Conservation (phyloP, 495 filamentous ascomycete genomes). For the Lasiosphaeria ovina region DNA sequence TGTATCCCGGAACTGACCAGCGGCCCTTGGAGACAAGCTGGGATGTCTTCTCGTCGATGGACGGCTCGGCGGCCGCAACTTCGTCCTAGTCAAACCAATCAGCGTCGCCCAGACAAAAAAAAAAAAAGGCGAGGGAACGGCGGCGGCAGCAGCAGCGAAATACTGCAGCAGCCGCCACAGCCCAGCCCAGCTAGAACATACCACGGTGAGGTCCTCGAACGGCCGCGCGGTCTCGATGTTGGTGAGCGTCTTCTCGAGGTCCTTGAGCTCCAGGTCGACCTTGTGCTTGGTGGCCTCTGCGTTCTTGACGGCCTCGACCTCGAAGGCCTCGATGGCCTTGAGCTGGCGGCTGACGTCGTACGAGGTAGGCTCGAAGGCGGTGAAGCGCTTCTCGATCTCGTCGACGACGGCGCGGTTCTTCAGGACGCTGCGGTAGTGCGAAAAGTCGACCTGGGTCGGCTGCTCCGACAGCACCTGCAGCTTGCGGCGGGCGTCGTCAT, state of each 20-base stretch:
- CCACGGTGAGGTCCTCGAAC: conserved; percentile 96
- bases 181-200: conserved; percentile 45
- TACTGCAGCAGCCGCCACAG: neutral
- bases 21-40: conserved; percentile 93
- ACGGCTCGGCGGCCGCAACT: conserved; percentile 84
- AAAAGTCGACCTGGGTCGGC: conserved; percentile 84
- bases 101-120: conserved; percentile 7
- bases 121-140: neutral
- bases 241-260: conserved; percentile 86
- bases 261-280: conserved; percentile 89
- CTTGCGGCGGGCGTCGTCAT: conserved; percentile 96
- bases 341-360: conserved; percentile 90
- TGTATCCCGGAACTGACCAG: conserved; percentile 97
- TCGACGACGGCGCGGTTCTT: conserved; percentile 93
- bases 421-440: conserved; percentile 82
- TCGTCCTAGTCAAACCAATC: conserved; percentile 66
- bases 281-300: conserved; percentile 91
- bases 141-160: neutral
- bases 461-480: conserved; percentile 73
- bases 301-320: conserved; percentile 94
- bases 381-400: conserved; percentile 94
- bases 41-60: conserved; percentile 91
- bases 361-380: conserved; percentile 80
- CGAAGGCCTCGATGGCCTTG: conserved; percentile 96
- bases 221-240: conserved; percentile 96